These are phyloP conservation scores for Pseudognaphalium luteoalbum DNA, from an alignment of 129 eudicot genomes.

Conservation along the genomic window DNA sequence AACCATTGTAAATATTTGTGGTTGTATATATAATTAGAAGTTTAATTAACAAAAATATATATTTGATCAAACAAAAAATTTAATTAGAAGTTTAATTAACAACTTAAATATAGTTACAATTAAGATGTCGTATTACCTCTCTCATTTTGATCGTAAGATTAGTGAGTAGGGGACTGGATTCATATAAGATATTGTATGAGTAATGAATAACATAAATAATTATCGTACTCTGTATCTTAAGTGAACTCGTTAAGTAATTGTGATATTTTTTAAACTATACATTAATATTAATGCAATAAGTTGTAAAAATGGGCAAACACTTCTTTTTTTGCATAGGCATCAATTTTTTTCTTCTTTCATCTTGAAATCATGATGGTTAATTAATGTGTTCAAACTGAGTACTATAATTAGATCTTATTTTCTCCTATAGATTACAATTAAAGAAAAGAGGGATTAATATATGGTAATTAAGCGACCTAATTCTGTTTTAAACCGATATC, in stretches of 20 bases:
- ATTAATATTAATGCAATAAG: conserved; percentile 10
- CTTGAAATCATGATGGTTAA: not conserved
- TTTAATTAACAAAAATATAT: too few species aligned
- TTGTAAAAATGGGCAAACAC: conserved; percentile 21
- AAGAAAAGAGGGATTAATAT: conserved; percentile 1
- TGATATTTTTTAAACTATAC: not conserved
- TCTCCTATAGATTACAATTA: conserved; percentile 14
- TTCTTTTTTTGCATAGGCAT: conserved; percentile 9
- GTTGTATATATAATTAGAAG: too few species aligned
- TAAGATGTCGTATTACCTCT: too few species aligned
- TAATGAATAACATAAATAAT: too few species aligned
- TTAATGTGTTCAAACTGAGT: not conserved
- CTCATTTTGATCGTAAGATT: too few species aligned
- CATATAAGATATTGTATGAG: too few species aligned
- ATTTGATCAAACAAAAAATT: too few species aligned
- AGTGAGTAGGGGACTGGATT: too few species aligned
- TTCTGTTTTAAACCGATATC: conserved; percentile 36
- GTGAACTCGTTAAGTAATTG: not conserved
- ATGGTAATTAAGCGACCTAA: conserved; percentile 31
- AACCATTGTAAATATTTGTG: too few species aligned
- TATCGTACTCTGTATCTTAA: too few species aligned
- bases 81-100: too few species aligned
- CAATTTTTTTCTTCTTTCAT: not conserved
- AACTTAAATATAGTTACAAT: too few species aligned
- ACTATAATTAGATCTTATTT: not conserved